Evolutionary conservation across 139 green algal genomes (phyloP), one percentile per base, ranked within the genome.

Genomic region (Desmodesmus armatus): DNA sequence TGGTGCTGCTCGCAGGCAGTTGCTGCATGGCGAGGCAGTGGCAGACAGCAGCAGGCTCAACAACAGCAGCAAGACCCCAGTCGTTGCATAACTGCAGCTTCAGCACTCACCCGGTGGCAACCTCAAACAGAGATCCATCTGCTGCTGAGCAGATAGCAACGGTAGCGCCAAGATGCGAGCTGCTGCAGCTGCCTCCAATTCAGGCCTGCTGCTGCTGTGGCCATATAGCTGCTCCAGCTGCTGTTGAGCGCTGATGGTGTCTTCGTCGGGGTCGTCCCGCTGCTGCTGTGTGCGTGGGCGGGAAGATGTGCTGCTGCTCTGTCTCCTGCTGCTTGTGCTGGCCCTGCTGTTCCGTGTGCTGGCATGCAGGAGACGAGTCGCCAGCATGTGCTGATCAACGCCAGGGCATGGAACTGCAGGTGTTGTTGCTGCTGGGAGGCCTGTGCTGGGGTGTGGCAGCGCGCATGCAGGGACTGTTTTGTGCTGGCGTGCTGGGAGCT

Each of bases 101-200:
- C 70, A 55, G 29, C n/a, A 78, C 77, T 74, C 58, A 83, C 77
- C 77, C 43, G 0, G 63, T 75, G 2, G 43, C 39, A 62, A 84
- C 77, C 62, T 25, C 44, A 27, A 66, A 84, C 62, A 84, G 41
- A n/a, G 76, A 25, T 13, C 78, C 78, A 49, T 84, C 33, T 67
- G 78, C 78, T 44, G 78, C 78, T 40, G 40, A 29, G 63, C 78
- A 84, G 27, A 77, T 63, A 27, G 77, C 35, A 15, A 40, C 7
- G 62, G 62, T 15, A 84, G 66, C 35, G 78, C 78, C 78, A 76
- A 47, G 43, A 84, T 84, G 33, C 60, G 41, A 11, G 29, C 3
- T 3, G 13, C 63, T 25, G 63, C 62, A 25, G 29, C 63, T 29
- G 43, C 60, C n/a, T 84, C 78, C 49, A 74, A n/a, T 13, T n/a